Percentiles rank a stretch among this genome's conserved stretches.
phyloP scores from a whole-genome alignment of 2,329 filamentous ascomycete species.

The Alternaria triticimaculans region DNA sequence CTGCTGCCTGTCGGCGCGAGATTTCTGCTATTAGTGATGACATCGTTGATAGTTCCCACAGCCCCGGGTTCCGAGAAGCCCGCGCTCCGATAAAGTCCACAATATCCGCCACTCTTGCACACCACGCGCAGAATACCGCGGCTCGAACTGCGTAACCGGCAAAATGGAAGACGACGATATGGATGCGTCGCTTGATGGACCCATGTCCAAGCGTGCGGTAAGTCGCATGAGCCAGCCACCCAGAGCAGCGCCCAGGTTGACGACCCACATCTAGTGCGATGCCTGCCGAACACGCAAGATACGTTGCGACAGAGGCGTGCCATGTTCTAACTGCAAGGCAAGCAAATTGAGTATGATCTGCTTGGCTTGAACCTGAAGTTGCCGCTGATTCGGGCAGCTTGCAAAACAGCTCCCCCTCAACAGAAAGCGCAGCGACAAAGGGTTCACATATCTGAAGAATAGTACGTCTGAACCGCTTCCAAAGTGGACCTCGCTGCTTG shows the following conservation, averaged over 20 bases:
- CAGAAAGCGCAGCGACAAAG: slow-evolving; percentile 43
- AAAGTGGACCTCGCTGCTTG: neutral
- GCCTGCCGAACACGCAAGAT: slow-evolving; percentile 46
- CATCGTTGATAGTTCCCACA: slow-evolving; percentile 12
- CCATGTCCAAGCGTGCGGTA: slow-evolving; percentile 42
- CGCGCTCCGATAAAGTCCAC: slow-evolving; percentile 14
- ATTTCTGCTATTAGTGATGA: slow-evolving; percentile 15
- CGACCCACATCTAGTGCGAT: slow-evolving; percentile 36
- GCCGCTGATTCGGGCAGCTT: slow-evolving; percentile 31
- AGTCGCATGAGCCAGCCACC: neutral
- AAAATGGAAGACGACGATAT: slow-evolving; percentile 42
- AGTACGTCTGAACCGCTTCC: slow-evolving; percentile 30
- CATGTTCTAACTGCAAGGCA: slow-evolving; percentile 48
- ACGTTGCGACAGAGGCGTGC: slow-evolving; percentile 40
- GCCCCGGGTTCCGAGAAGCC: slow-evolving; percentile 25
- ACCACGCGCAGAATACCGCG: slow-evolving; percentile 23
- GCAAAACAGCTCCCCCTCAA: slow-evolving; percentile 40
- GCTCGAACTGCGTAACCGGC: slow-evolving; percentile 14
- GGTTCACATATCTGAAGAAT: slow-evolving; percentile 48
- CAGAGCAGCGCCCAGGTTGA: slow-evolving; percentile 3
- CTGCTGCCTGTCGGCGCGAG: neutral
- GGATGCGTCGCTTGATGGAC: slow-evolving; percentile 36
- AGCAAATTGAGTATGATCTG: slow-evolving; percentile 42
- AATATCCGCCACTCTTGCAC: slow-evolving; percentile 13
- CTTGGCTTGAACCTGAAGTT: neutral